Evolutionary conservation across 805 yeast genomes (phyloP), one percentile per base, ranked within the genome.

Genomic region (Yarrowia bubula): DNA sequence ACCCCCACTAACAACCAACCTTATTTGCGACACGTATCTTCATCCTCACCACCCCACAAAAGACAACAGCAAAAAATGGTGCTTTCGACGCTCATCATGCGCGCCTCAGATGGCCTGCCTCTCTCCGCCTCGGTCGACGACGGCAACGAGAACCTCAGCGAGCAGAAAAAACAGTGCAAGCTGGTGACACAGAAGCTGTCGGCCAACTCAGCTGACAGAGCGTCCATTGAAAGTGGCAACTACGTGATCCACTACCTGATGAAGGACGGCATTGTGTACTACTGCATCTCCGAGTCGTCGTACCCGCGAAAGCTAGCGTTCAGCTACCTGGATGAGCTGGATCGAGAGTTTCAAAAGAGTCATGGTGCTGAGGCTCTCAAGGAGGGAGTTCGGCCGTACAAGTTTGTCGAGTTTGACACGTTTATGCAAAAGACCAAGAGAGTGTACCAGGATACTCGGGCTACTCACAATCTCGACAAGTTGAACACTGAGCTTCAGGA

Each of bases 221-320:
- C 96, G 0, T 86, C 96, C 11, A 82, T 92, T 65, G 96, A 90
- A 70, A 84, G 90, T 62, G 93, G 91, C 4, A 74, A 78, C 37
- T 89, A 81, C 77, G 86, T 86, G 44, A 88, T 92, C 50, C 85
- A 92, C 75, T 93, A 93, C 73, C 76, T 90, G 48, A 82, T 88
- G 60, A 74, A 77, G 38, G 80, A 86, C 69, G 79, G 81, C n/a
- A 84, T 93, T 60, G 82, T 90, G 43, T 93, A 91, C 75, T 78
- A 93, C 70, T 86, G 88, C 68, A 87, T 95, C 51, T 84, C 92
- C 67, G 95, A 89, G 57, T 80, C 80, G 68, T 81, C 88, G 28
- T 95, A 91, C 72, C 97, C 98, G 1, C 82, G 96, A 69, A 91
- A 90, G 71, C 80, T 93, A 67, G 96, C 96, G 13, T 92, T 92